A percentile compares a stretch with the other conserved stretches of the same genome.
Evolutionary conservation across 257 asterid genomes (phyloP).

Genomic region (Solanum tarapatanum): DNA sequence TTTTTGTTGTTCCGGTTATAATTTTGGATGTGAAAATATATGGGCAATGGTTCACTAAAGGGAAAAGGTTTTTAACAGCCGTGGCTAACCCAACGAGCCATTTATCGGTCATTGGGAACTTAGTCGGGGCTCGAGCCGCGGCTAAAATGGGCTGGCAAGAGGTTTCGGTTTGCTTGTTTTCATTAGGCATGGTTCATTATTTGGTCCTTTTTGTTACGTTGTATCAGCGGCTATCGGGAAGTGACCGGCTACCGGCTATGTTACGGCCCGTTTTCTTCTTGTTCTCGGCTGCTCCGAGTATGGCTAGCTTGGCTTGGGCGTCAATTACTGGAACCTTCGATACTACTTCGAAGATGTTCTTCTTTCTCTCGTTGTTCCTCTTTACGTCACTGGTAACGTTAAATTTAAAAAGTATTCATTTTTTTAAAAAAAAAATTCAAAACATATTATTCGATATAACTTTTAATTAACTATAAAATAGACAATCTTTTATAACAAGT

Average conservation of each 20-base stretch:
- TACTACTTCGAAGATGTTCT: slow-evolving; percentile 48
- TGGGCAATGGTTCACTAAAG: slow-evolving; percentile 69
- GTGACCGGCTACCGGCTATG: slow-evolving; percentile 38
- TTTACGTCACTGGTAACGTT: slow-evolving; percentile 49
- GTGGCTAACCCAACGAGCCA: slow-evolving; percentile 70
- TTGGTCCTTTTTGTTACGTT: slow-evolving; percentile 63
- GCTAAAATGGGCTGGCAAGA: slow-evolving; percentile 62
- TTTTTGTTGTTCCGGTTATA: slow-evolving; percentile 34
- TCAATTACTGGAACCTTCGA: slow-evolving; percentile 52
- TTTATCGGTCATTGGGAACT: slow-evolving; percentile 47
- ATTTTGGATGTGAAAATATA: slow-evolving; percentile 53
- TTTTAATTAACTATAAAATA: background rate
- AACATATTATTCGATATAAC: background rate
- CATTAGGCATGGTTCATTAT: slow-evolving; percentile 60
- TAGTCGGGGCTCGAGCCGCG: slow-evolving; percentile 63
- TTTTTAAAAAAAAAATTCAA: background rate
- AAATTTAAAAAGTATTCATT: rapidly evolving
- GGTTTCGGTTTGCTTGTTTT: slow-evolving; percentile 31
- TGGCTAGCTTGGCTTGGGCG: slow-evolving; percentile 64
- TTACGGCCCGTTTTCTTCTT: slow-evolving; percentile 51
- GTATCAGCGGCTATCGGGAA: slow-evolving; percentile 43
- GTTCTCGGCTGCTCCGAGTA: slow-evolving; percentile 59
- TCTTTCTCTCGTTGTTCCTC: slow-evolving; percentile 51
- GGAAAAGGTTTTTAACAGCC: slow-evolving; percentile 29
- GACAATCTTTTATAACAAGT: background rate